These are phyloP conservation scores for Calophaca sinica DNA, from an alignment of 306 rosid species.

Conservation along the genomic window DNA sequence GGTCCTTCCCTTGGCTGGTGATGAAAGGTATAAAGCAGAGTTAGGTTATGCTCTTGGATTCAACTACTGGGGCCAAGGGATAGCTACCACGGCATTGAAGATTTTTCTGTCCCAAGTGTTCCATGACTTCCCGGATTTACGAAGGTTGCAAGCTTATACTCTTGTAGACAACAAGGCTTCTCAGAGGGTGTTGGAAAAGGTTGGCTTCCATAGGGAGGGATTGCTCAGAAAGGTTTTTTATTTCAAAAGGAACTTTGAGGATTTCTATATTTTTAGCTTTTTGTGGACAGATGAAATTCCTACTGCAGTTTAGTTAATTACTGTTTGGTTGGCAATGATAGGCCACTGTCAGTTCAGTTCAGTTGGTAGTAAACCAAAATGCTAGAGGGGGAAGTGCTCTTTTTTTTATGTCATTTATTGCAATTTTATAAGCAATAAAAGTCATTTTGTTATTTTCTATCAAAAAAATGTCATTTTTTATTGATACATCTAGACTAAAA, in stretches of 20 bases:
- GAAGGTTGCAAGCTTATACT: conserved; percentile 61
- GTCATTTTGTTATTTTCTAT: too few relatives aligned
- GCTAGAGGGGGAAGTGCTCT: too few relatives aligned
- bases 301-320: not conserved
- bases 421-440: too few relatives aligned
- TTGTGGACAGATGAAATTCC: conserved; percentile 45
- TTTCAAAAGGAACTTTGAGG: conserved; percentile 50
- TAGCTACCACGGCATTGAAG: conserved; percentile 57
- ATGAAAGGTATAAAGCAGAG: conserved; percentile 60
- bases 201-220: conserved; percentile 67
- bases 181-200: conserved; percentile 41
- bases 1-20: conserved; percentile 42
- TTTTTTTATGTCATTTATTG: too few relatives aligned
- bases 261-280: conserved; percentile 52
- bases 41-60: conserved; percentile 61
- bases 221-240: conserved; percentile 53
- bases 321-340: not conserved
- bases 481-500: too few relatives aligned
- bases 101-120: conserved; percentile 57
- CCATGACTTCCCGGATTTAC: conserved; percentile 51
- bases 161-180: conserved; percentile 52
- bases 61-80: conserved; percentile 64
- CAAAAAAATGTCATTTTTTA: too few relatives aligned
- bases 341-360: too few relatives aligned
- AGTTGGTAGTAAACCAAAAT: too few relatives aligned